These are phyloP conservation scores for Poa pratensis DNA, from an alignment of 176 grass and related monocot species.

Conservation along the genomic window DNA sequence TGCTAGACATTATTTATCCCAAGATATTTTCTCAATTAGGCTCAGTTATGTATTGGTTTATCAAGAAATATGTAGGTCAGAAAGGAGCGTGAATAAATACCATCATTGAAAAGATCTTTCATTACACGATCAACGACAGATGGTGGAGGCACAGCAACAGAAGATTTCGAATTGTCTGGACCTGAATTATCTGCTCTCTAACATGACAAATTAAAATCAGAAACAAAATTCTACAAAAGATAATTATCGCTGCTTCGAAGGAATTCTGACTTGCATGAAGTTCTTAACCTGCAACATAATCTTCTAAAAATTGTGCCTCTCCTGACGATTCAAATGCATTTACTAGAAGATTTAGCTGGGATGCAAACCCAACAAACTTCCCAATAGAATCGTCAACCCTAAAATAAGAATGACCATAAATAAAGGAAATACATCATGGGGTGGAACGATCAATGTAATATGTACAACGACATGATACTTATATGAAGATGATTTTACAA, in stretches of 20 bases:
- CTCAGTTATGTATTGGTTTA: slow-evolving; percentile 19
- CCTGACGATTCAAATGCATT: slow-evolving; percentile 65
- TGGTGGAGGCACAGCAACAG: slow-evolving; percentile 77
- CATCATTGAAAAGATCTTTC: slow-evolving; percentile 92
- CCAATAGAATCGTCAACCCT: slow-evolving; percentile 90
- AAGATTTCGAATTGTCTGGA: slow-evolving; percentile 72
- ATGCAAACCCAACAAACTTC: slow-evolving; percentile 96
- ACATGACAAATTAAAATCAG: slow-evolving; percentile 65
- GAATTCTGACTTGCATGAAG: slow-evolving; percentile 30
- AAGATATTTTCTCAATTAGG: slow-evolving; percentile 15
- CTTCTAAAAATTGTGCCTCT: slow-evolving; percentile 91
- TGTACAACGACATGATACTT: neutral
- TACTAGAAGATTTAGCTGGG: slow-evolving; percentile 86
- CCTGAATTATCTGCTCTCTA: slow-evolving; percentile 92
- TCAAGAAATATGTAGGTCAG: slow-evolving; percentile 33
- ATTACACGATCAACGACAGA: slow-evolving; percentile 86
- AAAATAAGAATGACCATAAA: slow-evolving; percentile 34
- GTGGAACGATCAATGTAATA: slow-evolving; percentile 30
- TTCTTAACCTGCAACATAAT: slow-evolving; percentile 87
- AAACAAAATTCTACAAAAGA: slow-evolving; percentile 40
- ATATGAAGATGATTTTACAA: slow-evolving; percentile 35
- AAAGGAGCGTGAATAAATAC: slow-evolving; percentile 53
- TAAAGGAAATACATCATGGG: slow-evolving; percentile 36
- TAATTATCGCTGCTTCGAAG: slow-evolving; percentile 10
- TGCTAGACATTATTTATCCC: neutral